Conservation (phyloP, 192 early-diverging fungal species). For the Linderina pennispora region DNA sequence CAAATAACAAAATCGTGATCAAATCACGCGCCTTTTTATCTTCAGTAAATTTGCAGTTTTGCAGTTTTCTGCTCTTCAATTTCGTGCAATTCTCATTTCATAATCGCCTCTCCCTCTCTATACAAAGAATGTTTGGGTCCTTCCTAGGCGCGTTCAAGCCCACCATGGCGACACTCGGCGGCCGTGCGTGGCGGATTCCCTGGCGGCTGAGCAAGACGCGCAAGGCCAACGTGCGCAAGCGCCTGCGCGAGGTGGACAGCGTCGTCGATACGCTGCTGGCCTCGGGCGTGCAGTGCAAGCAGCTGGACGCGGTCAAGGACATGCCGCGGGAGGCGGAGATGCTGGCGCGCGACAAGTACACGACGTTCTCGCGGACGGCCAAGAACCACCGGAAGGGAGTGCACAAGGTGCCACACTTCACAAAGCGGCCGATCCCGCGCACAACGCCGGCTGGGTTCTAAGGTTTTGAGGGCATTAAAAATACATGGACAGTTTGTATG, state of each 20-base stretch:
- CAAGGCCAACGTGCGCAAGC: conserved; percentile 83
- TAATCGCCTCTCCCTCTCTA: no score
- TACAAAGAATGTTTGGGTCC: conserved; percentile 32
- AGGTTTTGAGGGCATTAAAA: no score
- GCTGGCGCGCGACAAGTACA: conserved; percentile 76
- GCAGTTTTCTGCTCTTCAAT: no score
- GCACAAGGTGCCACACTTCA: conserved; percentile 83
- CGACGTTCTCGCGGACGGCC: conserved; percentile 67
- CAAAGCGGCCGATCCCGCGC: conserved; percentile 65
- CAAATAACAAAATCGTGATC: conserved; percentile 1
- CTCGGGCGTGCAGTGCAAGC: conserved; percentile 71
- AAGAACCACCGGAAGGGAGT: conserved; percentile 69
- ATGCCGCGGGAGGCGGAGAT: conserved; percentile 66
- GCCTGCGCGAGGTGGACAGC: conserved; percentile 70
- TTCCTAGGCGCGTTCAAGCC: conserved; percentile 37
- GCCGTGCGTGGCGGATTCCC: conserved; percentile 50
- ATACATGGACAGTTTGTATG: no score
- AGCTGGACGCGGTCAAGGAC: conserved; percentile 52
- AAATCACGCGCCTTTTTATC: no score
- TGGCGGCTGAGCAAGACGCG: conserved; percentile 66
- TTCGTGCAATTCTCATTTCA: no score
- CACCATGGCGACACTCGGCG: conserved; percentile 29
- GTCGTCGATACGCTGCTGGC: conserved; percentile 62
- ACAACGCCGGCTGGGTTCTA: conserved; percentile 69
- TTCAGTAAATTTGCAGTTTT: no score